Evolutionary conservation across 2,329 filamentous ascomycete species (phyloP), one percentile per base, ranked within the genome.

Genomic region (Colletotrichum chlorophyti): DNA sequence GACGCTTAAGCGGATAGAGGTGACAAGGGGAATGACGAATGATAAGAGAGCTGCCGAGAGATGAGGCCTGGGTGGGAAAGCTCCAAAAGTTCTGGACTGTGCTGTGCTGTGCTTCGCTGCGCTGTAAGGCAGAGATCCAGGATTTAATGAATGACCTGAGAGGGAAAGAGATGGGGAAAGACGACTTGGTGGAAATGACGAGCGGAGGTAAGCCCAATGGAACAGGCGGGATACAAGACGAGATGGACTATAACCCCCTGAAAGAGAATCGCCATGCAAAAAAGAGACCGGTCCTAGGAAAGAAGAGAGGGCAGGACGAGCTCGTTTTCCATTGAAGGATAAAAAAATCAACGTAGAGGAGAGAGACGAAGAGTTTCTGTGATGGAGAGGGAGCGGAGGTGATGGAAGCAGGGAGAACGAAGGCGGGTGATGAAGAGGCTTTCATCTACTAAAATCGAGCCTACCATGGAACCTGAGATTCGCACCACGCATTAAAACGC

Each of bases 371-470:
- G 49, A 50, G 29, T 37, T 57, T 54, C 46, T 54, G 51, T 34
- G 53, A 59, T 53, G 62, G 47, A 57, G 62, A 32, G 59, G 48
- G 62, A 55, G 54, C 53, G 62, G 48, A 51, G 61, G 61, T 51
- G 48, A 41, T 60, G 59, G 58, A 61, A 64, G 47, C 55, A 64
- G 58, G 65, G 67, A 68, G 68, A 67, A 63, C 61, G 53, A 61
- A 60, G 38, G 60, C 51, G 40, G 46, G 52, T 53, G 60, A 50
- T 64, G 52, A 63, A 48, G 53, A 53, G 59, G 62, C 53, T 46
- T 64, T 55, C 51, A 59, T 59, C 63, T 60, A 57, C 61, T 60
- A 53, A 64, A 64, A 47, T 49, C 65, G 64, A 60, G 63, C 35
- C 37, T 37, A 38, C 6, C 34, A 24, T 29, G n/a, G 46, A 37